phyloP scores from a whole-genome alignment of 306 rosid genomes.

The Benincasa hispida region DNA sequence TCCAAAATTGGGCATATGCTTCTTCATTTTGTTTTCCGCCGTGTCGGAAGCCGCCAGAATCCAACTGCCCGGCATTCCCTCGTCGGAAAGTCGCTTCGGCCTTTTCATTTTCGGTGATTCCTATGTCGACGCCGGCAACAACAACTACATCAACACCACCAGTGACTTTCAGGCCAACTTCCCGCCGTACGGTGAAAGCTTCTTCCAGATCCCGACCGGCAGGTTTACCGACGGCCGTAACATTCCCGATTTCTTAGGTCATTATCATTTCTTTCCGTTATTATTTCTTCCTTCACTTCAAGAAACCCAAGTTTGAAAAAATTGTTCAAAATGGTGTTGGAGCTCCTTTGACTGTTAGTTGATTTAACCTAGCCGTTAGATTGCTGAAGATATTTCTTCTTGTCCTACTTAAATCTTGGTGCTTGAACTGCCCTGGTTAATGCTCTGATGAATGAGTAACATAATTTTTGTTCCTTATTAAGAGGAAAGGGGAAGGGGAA shows the following conservation, averaged over 20 bases:
- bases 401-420: not conserved
- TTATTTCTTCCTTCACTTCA: not conserved
- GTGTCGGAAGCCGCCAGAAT: not conserved
- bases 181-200: not conserved
- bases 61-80: not conserved
- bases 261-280: not conserved
- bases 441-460: not conserved
- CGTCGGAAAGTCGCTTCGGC: not conserved
- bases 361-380: too few species aligned
- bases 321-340: too few species aligned
- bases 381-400: not conserved
- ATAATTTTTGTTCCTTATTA: not conserved
- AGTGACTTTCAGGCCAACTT: not conserved
- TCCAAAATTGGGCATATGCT: not conserved
- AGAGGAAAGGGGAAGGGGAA: not conserved
- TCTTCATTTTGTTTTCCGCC: not conserved
- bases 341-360: too few species aligned
- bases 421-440: not conserved
- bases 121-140: slow-evolving; percentile 20
- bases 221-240: not conserved
- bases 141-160: slow-evolving; percentile 8
- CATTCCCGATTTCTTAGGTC: not conserved
- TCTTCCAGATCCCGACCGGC: not conserved
- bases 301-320: too few species aligned
- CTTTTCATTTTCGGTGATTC: slow-evolving; percentile 12